Evolutionary conservation across 306 rosid genomes (phyloP), one percentile per base, ranked within the genome.

Genomic region (Vigna trinervia): DNA sequence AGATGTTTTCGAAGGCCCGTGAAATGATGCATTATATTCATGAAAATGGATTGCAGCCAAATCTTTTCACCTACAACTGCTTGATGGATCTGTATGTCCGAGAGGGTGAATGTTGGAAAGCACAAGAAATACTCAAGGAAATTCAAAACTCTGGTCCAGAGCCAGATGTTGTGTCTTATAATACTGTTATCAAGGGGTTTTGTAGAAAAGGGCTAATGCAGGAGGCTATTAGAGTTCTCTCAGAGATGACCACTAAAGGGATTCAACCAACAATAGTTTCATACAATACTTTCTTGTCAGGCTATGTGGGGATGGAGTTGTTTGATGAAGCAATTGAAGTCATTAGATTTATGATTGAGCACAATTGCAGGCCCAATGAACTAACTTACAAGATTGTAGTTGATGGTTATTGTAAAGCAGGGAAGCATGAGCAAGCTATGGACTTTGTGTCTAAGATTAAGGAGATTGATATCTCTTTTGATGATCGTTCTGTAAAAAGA

Each of bases 161-260:
- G 69, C 97, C 99, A 1, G 99, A 89, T 81, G 89, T 87, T 9
- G 93, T 94, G 47, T 92, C 98, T 39, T 96, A 89, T 57, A 95
- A 92, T 81, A 92, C 95, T 46, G 88, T 89, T 81, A 89, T 96
- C 66, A 96, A 92, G 80, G 98, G 90, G 12, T 96, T 95, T 81
- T 96, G 99, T 88, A 87, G 77, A 85, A 88, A 81, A 82, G 94
- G 99, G 76, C 93, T 90, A 10, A 85, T 92, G 94, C 96, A 91
- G 77, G 98, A 96, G 84, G 96, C 97, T 14, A 81, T 96, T 38
- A 84, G 99, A 84, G 80, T 80, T 82, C 87, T 92, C 75, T 85
- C 91, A 0, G 97, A 91, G 84, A 96, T 96, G 98, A 92, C 86
- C 38, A 12, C 86, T 17, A 80, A 80, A 5, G 97, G 98, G 65